These are phyloP conservation scores for Maudiozyma bulderi DNA, from an alignment of 805 yeast genomes.

Conservation along the genomic window DNA sequence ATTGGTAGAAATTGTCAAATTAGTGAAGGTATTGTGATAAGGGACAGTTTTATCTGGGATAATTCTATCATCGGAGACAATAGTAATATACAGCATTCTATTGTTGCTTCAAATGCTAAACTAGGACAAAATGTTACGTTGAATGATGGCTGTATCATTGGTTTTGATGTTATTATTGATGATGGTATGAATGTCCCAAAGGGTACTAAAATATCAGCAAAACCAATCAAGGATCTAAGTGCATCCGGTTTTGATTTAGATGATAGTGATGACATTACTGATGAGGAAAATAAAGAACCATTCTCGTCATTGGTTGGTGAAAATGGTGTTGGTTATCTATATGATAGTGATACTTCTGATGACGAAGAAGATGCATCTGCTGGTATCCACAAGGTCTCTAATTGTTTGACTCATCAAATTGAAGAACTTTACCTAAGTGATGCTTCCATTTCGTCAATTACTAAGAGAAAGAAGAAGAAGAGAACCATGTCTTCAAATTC, in stretches of 20 bases:
- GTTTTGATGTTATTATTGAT: slow-evolving; percentile 63
- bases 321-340: slow-evolving; percentile 30
- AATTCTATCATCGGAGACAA: slow-evolving; percentile 63
- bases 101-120: slow-evolving; percentile 57
- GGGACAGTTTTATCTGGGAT: slow-evolving; percentile 82
- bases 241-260: slow-evolving; percentile 20
- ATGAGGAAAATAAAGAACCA: slow-evolving; percentile 10
- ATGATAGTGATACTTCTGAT: slow-evolving; percentile 30
- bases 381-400: slow-evolving; percentile 20
- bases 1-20: slow-evolving; percentile 82
- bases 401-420: slow-evolving; percentile 36
- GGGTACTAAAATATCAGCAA: slow-evolving; percentile 44
- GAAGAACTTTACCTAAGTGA: slow-evolving; percentile 45
- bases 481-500: slow-evolving; percentile 35
- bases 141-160: slow-evolving; percentile 68
- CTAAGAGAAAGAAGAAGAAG: slow-evolving; percentile 37
- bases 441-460: slow-evolving; percentile 45
- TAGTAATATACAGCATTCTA: slow-evolving; percentile 46
- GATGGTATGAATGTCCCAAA: slow-evolving; percentile 39
- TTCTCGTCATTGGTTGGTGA: slow-evolving; percentile 26
- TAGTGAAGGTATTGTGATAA: slow-evolving; percentile 65
- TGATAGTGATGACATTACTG: slow-evolving; percentile 14
- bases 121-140: slow-evolving; percentile 45
- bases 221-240: slow-evolving; percentile 31
- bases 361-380: slow-evolving; percentile 22